Conservation (phyloP, 1,284 basidiomycete genomes). For the Rhodotorula glutinis region DNA sequence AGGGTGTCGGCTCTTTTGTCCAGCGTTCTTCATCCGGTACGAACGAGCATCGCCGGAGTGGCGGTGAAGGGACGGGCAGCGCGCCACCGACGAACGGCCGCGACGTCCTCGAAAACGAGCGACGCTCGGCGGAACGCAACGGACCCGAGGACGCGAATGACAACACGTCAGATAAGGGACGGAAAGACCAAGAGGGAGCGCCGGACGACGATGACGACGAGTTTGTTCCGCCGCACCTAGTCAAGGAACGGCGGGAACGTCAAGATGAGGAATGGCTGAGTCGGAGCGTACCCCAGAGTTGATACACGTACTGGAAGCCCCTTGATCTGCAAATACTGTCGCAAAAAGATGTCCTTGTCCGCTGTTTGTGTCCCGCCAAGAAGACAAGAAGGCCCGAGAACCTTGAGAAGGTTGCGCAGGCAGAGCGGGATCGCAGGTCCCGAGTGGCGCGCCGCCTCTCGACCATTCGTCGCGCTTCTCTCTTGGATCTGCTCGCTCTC, state of each 20-base stretch:
- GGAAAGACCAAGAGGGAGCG: not conserved
- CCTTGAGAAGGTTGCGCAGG: too few species aligned
- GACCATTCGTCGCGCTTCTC: too few species aligned
- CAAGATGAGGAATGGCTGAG: conserved; percentile 31
- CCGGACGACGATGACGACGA: conserved; percentile 22
- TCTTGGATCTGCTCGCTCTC: too few species aligned
- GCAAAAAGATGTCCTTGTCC: too few species aligned
- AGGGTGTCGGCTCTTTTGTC: not conserved
- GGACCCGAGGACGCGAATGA: not conserved
- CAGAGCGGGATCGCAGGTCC: too few species aligned
- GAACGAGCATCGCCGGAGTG: not conserved
- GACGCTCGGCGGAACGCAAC: not conserved
- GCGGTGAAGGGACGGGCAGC: not conserved
- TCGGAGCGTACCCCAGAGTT: conserved; percentile 26
- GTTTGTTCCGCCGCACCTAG: conserved; percentile 37
- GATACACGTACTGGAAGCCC: not conserved
- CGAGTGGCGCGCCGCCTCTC: too few species aligned
- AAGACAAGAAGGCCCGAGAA: not conserved
- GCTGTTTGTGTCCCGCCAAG: not conserved
- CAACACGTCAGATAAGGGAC: too few species aligned
- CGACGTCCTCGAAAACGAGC: not conserved
- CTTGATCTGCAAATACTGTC: too few species aligned
- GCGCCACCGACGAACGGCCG: conserved; percentile 3
- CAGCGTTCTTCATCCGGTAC: not conserved
- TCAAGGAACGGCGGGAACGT: conserved; percentile 7